These are phyloP conservation scores for Corynascus novoguineensis DNA, from an alignment of 495 filamentous ascomycete genomes.

Conservation along the genomic window DNA sequence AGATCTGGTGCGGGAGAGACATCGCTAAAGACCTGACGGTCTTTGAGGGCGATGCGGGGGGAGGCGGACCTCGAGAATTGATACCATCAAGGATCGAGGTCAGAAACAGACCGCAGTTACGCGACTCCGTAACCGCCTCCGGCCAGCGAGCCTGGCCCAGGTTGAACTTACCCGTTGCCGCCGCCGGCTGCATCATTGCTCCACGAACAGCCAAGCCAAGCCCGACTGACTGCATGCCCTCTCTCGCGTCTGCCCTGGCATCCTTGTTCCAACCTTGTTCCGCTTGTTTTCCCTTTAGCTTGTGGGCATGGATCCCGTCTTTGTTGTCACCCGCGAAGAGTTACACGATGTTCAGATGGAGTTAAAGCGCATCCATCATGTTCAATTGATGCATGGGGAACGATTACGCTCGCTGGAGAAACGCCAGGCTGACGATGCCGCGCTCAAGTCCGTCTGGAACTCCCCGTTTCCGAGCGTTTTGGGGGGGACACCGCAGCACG, in stretches of 20 bases:
- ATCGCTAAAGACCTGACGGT: slow-evolving; percentile 28
- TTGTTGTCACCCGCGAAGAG: slow-evolving; percentile 57
- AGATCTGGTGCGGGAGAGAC: slow-evolving; percentile 12
- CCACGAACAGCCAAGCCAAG: not conserved
- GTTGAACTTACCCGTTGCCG: not conserved
- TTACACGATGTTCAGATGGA: slow-evolving; percentile 84
- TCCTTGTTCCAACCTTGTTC: not conserved
- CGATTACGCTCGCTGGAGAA: slow-evolving; percentile 73
- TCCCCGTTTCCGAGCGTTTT: slow-evolving; percentile 76
- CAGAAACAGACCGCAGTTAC: slow-evolving; percentile 15
- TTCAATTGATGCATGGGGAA: slow-evolving; percentile 77
- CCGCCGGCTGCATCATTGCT: not conserved
- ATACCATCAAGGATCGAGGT: slow-evolving; percentile 28
- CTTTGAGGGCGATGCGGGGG: slow-evolving; percentile 36
- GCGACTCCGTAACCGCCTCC: not conserved
- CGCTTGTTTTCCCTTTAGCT: not conserved
- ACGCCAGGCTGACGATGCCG: slow-evolving; percentile 72
- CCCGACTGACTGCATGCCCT: not conserved
- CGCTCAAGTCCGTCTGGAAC: slow-evolving; percentile 81
- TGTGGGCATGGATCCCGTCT: slow-evolving; percentile 52
- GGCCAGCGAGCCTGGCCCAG: not conserved
- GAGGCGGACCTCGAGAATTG: slow-evolving; percentile 35
- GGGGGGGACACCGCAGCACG: slow-evolving; percentile 74
- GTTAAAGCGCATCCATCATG: slow-evolving; percentile 71
- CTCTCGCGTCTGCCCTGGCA: slow-evolving; percentile 4